Percentiles rank a stretch among this genome's conserved stretches.
phyloP scores from a whole-genome alignment of 2,329 filamentous ascomycete genomes.

The Penicillium sp. region DNA sequence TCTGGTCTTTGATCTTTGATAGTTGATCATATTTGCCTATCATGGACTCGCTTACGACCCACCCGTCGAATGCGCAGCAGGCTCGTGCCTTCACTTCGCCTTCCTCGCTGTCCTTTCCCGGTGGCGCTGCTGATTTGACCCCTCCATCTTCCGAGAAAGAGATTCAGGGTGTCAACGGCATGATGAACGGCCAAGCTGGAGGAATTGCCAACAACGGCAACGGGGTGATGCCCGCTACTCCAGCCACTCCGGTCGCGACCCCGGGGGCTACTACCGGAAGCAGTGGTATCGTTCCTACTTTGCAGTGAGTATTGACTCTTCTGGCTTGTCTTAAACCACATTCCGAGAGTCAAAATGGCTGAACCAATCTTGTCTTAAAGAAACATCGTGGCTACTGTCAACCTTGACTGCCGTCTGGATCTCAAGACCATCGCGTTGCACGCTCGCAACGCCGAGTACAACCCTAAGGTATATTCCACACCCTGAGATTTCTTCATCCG shows the following conservation, averaged over 20 bases:
- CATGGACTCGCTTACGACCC: slow-evolving; percentile 90
- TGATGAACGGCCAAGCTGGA: slow-evolving; percentile 56
- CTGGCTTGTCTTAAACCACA: slow-evolving; percentile 28
- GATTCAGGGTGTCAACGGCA: slow-evolving; percentile 49
- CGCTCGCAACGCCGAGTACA: slow-evolving; percentile 97
- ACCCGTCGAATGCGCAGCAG: slow-evolving; percentile 87
- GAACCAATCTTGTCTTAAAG: slow-evolving; percentile 57
- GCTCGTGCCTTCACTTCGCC: slow-evolving; percentile 94
- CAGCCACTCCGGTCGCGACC: slow-evolving; percentile 68
- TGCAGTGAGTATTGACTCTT: slow-evolving; percentile 82
- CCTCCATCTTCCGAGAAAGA: slow-evolving; percentile 74
- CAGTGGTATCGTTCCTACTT: slow-evolving; percentile 85
- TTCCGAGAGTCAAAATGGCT: slow-evolving; percentile 45
- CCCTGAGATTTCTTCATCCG: slow-evolving; percentile 33
- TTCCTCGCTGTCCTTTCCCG: slow-evolving; percentile 88
- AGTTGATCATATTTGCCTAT: slow-evolving; percentile 32
- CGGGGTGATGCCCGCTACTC: slow-evolving; percentile 85
- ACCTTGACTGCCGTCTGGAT: slow-evolving; percentile 94
- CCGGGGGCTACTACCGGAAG: slow-evolving; percentile 79
- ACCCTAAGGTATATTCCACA: slow-evolving; percentile 75
- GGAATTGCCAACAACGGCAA: slow-evolving; percentile 65
- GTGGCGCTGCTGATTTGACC: slow-evolving; percentile 77
- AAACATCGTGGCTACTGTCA: slow-evolving; percentile 99
- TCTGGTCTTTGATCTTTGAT: slow-evolving; percentile 11
- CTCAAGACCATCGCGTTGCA: slow-evolving; percentile 98